Evolutionary conservation across 495 filamentous ascomycete genomes (phyloP).

Genomic region (Penicillium angulare): DNA sequence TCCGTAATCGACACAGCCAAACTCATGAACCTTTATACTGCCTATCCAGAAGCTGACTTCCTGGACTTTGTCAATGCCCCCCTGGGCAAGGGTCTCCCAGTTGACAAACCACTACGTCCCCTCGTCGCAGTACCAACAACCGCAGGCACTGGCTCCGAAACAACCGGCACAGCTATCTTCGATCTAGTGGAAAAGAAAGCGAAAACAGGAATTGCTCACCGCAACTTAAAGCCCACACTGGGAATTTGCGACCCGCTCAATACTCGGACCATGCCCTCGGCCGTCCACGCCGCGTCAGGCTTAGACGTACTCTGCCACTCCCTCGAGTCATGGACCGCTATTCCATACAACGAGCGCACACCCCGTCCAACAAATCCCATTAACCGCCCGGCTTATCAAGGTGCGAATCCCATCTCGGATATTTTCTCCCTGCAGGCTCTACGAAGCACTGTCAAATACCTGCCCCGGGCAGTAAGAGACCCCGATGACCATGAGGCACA

Average conservation of each 20-base stretch:
- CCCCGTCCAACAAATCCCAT: constrained; percentile 89
- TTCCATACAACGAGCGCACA: constrained; percentile 81
- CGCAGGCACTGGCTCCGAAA: constrained; percentile 92
- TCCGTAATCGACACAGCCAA: constrained; percentile 97
- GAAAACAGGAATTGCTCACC: constrained; percentile 94
- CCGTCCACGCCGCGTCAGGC: constrained; percentile 84
- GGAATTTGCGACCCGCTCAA: constrained; percentile 96
- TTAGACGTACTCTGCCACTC: constrained; percentile 93
- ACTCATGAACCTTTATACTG: constrained; percentile 93
- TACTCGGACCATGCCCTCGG: constrained; percentile 89
- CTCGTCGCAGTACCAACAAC: constrained; percentile 94
- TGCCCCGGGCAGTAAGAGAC: constrained; percentile 80
- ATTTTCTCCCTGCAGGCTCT: constrained; percentile 89
- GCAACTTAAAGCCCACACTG: constrained; percentile 90
- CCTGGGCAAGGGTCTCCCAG: constrained; percentile 81
- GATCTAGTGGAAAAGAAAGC: constrained; percentile 83
- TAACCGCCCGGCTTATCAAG: constrained; percentile 89
- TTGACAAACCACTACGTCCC: constrained; percentile 74
- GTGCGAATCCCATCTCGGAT: constrained; percentile 95
- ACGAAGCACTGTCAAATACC: constrained; percentile 78
- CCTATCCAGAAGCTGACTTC: constrained; percentile 84
- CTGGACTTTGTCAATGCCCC: constrained; percentile 98
- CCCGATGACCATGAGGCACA: constrained; percentile 91
- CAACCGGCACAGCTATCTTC: constrained; percentile 97
- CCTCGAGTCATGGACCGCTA: constrained; percentile 94